Base-by-base conservation (phyloP, 345 rosid genomes). In the Turnera subulata region DNA sequence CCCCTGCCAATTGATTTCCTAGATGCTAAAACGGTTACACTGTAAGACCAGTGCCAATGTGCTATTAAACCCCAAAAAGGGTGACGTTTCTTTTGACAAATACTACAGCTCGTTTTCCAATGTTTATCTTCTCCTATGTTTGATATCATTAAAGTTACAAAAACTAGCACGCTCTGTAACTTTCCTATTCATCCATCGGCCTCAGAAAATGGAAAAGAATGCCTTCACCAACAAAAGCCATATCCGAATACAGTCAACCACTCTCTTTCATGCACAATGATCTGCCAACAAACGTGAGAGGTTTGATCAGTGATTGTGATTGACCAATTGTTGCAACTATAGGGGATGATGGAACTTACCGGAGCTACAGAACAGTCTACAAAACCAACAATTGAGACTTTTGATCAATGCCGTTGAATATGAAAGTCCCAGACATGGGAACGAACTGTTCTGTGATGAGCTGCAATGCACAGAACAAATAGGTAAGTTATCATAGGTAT, bases 351-450 rank as follows among this genome's bases (percentile, higher is more conserved):
- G 38, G 18, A 61, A 42, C 53, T 46, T 46, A 53, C 63, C 47
- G 25, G 18, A 18, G 5, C 19, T 25, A 16, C 25, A 45, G 23
- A 46, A 43, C 63, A 46, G 25, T 52, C 63, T 75, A 89, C 61
- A 89, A 65, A 7, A 59, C 59, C 76, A 93, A 72, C 50, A 87
- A 53, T 58, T 85, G 96, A 56, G 97, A 93, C 77, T 78, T 89
- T 76, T 93, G 99, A 72, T 93, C 99, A 26, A 93, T 85, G 75
- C 97, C 96, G 33, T 85, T 89, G 84, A 93, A 93, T 66, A 87
- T 75, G 75, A 76, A 87, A 23, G 94, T 87, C 63, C 96, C 96
- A 42, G 75, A 63, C 87, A 89, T 80, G 7, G 99, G 94, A 73
- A 86, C 85, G 74, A 93, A 93, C 62, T 93, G 99, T 64, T 80